Conservation (phyloP, 2,329 filamentous ascomycete genomes). For the Aspergillus caelatus region DNA sequence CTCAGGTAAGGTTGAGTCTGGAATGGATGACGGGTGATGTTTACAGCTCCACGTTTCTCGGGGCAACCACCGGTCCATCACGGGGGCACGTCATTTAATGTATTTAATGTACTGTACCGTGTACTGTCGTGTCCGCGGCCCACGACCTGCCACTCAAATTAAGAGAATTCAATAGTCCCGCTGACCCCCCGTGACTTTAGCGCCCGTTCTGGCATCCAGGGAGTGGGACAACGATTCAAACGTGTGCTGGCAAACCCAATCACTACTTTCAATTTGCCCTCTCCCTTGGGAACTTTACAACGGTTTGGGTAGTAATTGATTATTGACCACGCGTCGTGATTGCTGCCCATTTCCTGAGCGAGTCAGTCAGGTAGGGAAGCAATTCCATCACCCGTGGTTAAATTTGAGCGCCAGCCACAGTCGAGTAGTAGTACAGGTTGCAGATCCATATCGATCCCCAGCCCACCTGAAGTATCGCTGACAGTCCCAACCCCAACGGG, state of each 20-base stretch:
- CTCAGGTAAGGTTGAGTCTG: constrained; percentile 15
- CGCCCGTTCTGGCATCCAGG: neutral
- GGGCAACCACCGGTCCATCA: constrained; percentile 27
- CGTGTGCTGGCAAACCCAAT: neutral
- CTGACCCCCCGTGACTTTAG: neutral
- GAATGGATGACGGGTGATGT: constrained; percentile 24
- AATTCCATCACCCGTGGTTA: neutral
- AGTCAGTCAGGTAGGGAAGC: neutral
- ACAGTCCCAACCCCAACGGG: neutral
- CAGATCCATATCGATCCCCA: neutral
- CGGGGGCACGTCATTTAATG: constrained; percentile 9
- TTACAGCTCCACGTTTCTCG: constrained; percentile 32
- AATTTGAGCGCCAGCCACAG: neutral
- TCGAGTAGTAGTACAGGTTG: neutral
- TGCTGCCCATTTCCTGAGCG: neutral
- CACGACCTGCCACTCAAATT: neutral
- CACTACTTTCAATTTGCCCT: neutral
- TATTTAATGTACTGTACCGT: neutral
- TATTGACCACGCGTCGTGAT: neutral
- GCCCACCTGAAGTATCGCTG: neutral
- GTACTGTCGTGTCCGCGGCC: neutral
- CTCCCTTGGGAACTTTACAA: neutral
- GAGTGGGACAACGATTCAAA: neutral
- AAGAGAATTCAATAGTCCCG: neutral
- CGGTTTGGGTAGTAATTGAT: neutral